Conservation (phyloP, 106 monocot genomes). For the Dendrobium nobile region DNA sequence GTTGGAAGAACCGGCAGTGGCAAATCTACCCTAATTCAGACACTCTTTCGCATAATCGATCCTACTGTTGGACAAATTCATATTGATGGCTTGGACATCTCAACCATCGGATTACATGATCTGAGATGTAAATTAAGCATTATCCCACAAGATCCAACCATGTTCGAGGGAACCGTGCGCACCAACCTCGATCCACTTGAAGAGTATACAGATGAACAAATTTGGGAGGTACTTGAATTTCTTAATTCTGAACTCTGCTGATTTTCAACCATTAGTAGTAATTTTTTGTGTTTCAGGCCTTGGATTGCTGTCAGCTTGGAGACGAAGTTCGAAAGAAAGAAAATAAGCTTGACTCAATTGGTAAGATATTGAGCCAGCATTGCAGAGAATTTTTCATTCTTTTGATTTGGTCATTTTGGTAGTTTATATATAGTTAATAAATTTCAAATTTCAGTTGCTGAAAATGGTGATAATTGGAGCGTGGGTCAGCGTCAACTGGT, state of each 20-base stretch:
- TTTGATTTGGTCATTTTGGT: neutral
- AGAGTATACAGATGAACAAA: constrained; percentile 24
- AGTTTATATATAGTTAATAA: neutral
- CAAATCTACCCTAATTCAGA: constrained; percentile 17
- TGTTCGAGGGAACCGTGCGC: constrained; percentile 26
- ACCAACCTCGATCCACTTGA: constrained; percentile 25
- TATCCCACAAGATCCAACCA: constrained; percentile 26
- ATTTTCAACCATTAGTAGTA: neutral
- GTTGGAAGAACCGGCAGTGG: constrained; percentile 46
- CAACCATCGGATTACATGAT: constrained; percentile 17
- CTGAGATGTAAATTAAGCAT: constrained; percentile 17
- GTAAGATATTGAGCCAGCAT: neutral
- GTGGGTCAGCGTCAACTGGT: constrained; percentile 85
- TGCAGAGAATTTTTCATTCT: neutral
- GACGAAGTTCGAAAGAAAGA: constrained; percentile 73
- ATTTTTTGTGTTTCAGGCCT: constrained; percentile 22
- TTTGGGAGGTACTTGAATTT: constrained; percentile 22
- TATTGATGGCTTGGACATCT: constrained; percentile 17
- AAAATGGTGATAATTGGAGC: constrained; percentile 97
- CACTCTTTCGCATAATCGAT: constrained; percentile 23
- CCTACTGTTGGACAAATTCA: constrained; percentile 12
- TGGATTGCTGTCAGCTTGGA: constrained; percentile 80
- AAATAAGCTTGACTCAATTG: constrained; percentile 69
- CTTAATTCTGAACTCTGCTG: neutral
- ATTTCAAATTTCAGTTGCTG: constrained; percentile 36